Percentiles rank a stretch among this genome's conserved stretches.
phyloP scores from a whole-genome alignment of 257 asterid genomes.

The Capsicum baccatum region DNA sequence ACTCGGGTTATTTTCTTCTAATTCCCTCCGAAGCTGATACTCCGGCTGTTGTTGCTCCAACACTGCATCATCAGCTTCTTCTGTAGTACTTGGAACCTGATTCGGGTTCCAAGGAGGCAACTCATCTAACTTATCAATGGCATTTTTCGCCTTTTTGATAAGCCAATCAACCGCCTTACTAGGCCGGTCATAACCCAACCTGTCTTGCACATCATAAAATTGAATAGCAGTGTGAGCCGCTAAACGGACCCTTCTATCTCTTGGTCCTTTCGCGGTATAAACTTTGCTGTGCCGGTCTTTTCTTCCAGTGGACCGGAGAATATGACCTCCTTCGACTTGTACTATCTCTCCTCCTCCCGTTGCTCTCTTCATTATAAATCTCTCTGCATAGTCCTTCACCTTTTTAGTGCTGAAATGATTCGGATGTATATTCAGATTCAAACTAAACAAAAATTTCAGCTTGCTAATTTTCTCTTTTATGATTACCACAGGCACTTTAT shows the following conservation, averaged over 20 bases:
- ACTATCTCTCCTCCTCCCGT: constrained; percentile 70
- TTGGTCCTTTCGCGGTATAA: constrained; percentile 94
- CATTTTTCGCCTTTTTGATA: constrained; percentile 80
- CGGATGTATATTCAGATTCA: not conserved
- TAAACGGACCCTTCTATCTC: constrained; percentile 96
- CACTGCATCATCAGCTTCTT: constrained; percentile 32
- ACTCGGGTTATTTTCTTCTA: constrained; percentile 26
- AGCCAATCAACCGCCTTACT: constrained; percentile 99
- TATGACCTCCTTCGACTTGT: constrained; percentile 98
- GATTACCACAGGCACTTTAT: not conserved
- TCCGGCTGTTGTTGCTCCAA: constrained; percentile 3
- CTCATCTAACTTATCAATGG: constrained; percentile 92
- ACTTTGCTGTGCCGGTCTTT: constrained; percentile 99
- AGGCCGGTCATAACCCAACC: constrained; percentile 97
- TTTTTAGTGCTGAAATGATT: not conserved
- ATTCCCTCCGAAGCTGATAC: not conserved
- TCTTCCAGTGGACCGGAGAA: constrained; percentile 84
- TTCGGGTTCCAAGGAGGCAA: constrained; percentile 94
- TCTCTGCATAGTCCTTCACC: not conserved
- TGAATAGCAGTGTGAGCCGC: constrained; percentile 98
- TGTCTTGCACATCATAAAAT: constrained; percentile 95
- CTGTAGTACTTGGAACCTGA: not conserved
- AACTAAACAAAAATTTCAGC: too few relatives aligned
- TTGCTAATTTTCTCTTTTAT: not conserved
- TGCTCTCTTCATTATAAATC: constrained; percentile 18